These are phyloP conservation scores for Porcisia hertigi DNA, from an alignment of 208 protist genomes.

Conservation along the genomic window DNA sequence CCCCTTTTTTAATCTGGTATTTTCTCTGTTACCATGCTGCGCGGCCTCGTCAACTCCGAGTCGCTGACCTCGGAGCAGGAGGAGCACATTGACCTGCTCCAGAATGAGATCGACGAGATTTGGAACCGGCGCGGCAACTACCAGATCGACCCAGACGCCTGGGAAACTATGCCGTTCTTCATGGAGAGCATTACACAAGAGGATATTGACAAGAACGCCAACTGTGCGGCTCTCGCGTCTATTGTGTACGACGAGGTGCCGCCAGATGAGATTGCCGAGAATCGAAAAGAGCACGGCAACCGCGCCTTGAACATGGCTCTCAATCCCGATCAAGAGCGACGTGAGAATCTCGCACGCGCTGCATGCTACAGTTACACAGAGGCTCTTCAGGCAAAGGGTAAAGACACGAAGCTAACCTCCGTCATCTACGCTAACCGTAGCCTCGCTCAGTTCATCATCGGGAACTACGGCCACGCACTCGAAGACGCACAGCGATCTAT, in stretches of 20 bases:
- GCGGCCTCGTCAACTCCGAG: conserved; percentile 43
- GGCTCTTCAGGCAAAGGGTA: conserved; percentile 77
- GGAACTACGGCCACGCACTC: conserved; percentile 86
- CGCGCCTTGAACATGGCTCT: conserved; percentile 70
- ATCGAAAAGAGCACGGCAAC: conserved; percentile 89
- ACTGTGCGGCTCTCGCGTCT: conserved; percentile 74
- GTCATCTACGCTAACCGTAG: conserved; percentile 87
- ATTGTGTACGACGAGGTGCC: conserved; percentile 89
- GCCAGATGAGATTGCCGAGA: conserved; percentile 82
- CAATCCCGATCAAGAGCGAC: conserved; percentile 73
- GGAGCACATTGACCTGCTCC: conserved; percentile 70
- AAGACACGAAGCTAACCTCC: conserved; percentile 60
- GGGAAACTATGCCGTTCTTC: conserved; percentile 88
- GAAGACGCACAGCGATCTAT: conserved; percentile 84
- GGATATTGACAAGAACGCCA: conserved; percentile 77
- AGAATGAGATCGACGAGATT: conserved; percentile 86
- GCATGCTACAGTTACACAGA: conserved; percentile 88
- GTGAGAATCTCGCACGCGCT: conserved; percentile 78
- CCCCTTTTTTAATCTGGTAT: background rate
- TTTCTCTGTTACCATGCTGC: conserved; percentile 28
- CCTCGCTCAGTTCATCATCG: conserved; percentile 85
- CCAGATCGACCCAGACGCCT: conserved; percentile 84
- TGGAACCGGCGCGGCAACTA: conserved; percentile 86
- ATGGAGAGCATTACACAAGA: conserved; percentile 88
- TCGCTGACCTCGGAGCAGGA: conserved; percentile 59